Evolutionary conservation across 2,329 filamentous ascomycete species (phyloP).

Genomic region (Cadophora sp.): DNA sequence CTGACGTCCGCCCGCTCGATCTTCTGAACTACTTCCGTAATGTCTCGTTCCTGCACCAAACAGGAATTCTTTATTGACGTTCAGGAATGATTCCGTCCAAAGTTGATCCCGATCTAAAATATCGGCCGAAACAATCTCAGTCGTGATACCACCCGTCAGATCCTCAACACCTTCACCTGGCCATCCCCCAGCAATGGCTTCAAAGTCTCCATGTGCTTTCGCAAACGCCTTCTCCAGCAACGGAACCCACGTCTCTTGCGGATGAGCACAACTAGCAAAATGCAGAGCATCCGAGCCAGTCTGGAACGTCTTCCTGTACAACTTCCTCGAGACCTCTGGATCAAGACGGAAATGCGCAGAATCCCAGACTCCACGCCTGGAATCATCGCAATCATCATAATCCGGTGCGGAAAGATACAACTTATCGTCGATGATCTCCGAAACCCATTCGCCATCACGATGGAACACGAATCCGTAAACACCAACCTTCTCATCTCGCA

Average conservation of each 20-base stretch:
- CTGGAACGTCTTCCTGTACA: constrained; percentile 51
- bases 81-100: constrained; percentile 81
- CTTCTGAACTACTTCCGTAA: constrained; percentile 43
- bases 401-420: constrained; percentile 81
- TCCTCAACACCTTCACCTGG: constrained; percentile 62
- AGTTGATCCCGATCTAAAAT: constrained; percentile 82
- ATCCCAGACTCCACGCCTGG: constrained; percentile 1
- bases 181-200: constrained; percentile 76
- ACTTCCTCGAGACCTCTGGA: constrained; percentile 40
- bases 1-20: constrained; percentile 47
- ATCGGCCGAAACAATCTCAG: constrained; percentile 71
- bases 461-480: constrained; percentile 92
- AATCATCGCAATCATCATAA: constrained; percentile 69
- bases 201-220: constrained; percentile 81
- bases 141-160: constrained; percentile 72
- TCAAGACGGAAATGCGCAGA: constrained; percentile 9
- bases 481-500: constrained; percentile 62
- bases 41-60: constrained; percentile 67
- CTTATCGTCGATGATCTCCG: constrained; percentile 90
- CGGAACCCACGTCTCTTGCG: constrained; percentile 84
- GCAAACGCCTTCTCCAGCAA: constrained; percentile 84
- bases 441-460: constrained; percentile 88
- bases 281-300: constrained; percentile 77
- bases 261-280: constrained; percentile 77
- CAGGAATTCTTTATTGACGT: constrained; percentile 81